Evolutionary conservation across 352 stramenopile genomes (phyloP).

Genomic region (Blastocystis sp.): DNA sequence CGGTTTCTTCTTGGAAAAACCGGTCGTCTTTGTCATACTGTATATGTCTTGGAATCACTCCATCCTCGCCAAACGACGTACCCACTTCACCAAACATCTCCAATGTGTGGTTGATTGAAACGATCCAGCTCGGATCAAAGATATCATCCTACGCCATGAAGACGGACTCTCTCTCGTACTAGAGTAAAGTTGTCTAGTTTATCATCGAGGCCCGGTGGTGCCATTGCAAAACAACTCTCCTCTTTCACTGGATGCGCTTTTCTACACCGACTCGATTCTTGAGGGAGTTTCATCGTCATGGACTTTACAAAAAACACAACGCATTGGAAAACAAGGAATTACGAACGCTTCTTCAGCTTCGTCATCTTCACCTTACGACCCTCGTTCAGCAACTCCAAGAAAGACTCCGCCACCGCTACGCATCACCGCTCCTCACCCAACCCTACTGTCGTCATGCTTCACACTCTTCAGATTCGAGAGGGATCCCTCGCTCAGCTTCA

Average conservation of each 20-base stretch:
- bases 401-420: background rate
- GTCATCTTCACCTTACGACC: conserved; percentile 8
- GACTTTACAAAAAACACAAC: conserved; percentile 7
- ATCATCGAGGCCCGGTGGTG: background rate
- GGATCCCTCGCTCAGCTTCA: conserved; percentile 1
- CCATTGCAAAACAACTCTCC: background rate
- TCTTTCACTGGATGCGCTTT: background rate
- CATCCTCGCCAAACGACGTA: background rate
- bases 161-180: background rate
- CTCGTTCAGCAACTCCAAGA: conserved; percentile 14
- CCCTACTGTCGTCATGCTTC: conserved; percentile 7
- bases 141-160: background rate
- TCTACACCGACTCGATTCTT: background rate
- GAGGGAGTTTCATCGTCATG: conserved; percentile 13
- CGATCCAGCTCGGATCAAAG: background rate
- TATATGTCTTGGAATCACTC: background rate
- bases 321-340: background rate
- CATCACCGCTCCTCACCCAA: background rate
- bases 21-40: background rate
- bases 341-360: conserved; percentile 49
- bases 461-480: background rate
- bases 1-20: background rate
- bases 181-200: background rate
- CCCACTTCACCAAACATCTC: background rate
- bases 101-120: background rate